Evolutionary conservation across 2,329 filamentous ascomycete genomes (phyloP).

Genomic region (Aspergillus sp.): DNA sequence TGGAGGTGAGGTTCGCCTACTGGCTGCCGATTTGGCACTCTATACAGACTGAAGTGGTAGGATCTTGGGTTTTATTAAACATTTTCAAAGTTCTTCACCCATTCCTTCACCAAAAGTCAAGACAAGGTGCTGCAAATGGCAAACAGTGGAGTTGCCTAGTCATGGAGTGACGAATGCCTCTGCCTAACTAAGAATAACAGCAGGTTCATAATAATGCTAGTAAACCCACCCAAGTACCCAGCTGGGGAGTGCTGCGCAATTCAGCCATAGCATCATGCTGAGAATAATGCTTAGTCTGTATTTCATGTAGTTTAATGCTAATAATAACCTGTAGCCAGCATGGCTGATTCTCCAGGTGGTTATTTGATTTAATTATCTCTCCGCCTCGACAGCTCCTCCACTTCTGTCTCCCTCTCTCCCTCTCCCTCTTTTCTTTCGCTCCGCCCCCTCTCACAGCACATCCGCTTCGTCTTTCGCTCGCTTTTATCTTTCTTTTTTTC

Average conservation of each 20-base stretch:
- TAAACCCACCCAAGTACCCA: background rate
- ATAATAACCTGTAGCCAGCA: background rate
- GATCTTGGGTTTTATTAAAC: background rate
- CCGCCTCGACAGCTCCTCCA: slow-evolving; percentile 4
- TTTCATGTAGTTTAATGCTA: background rate
- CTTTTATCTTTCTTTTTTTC: slow-evolving; percentile 3
- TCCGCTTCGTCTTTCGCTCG: slow-evolving; percentile 8
- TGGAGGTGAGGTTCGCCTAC: background rate
- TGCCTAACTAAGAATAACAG: slow-evolving; percentile 17
- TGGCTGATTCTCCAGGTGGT: background rate
- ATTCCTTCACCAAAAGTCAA: background rate
- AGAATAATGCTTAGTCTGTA: background rate
- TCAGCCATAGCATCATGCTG: background rate
- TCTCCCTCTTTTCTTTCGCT: slow-evolving; percentile 7
- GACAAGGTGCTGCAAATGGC: background rate
- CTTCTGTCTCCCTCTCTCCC: background rate
- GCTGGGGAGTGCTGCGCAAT: background rate
- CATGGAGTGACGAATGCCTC: slow-evolving; percentile 13
- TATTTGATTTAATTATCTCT: slow-evolving; percentile 1
- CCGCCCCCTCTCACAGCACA: background rate
- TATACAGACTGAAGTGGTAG: background rate
- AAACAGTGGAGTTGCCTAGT: slow-evolving; percentile 10
- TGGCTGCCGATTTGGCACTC: background rate
- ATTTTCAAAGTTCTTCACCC: background rate
- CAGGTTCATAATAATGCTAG: background rate